Evolutionary conservation across 73 alveolate genomes (phyloP), one percentile per base, ranked within the genome.

Genomic region (Loxodes magnus): DNA sequence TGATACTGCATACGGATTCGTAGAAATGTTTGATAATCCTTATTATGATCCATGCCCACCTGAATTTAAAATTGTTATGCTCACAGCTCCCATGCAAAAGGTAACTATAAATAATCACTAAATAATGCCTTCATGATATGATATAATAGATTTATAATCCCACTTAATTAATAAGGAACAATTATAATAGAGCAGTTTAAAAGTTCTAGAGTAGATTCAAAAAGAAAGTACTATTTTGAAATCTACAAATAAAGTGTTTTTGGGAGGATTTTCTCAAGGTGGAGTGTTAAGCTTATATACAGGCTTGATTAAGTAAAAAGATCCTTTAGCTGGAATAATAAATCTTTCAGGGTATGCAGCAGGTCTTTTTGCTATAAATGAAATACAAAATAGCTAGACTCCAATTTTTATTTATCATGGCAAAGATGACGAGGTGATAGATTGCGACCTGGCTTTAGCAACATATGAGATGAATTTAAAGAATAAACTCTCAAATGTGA

Each of bases 81-180:
- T 83, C n/a, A 55, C 83, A 24, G 98, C 98, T 17, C 98, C 97
- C 25, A 5, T 19, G 22, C 28, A 60, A 25, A 49, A 67, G 5
- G 88, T 90, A 3, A 74, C 95, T 0, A 23, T 72, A 0, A 74
- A 64, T 24, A 42, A 23, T 39, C 84, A 87, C 1, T 42, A 51
- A 82, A 35, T 30, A 16, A 44, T 35, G 76, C 66, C 69, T 37
- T 60, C 89, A 15, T 91, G 98, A 95, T 88, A 67, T 74, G 96
- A 90, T 60, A 79, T 85, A 27, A 36, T 21, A 37, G 63, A 21
- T 9, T 27, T 34, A 6, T 58, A 65, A 23, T 43, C 17, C 21
- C 19, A 34, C n/a, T n/a, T n/a, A n/a, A n/a, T n/a, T n/a, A n/a
- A n/a, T 33, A 12, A 0, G 14, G 43, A 33, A 16, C 43, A n/a